Evolutionary conservation across 139 green algal species (phyloP).

Genomic region (Tetradesmus lagerheimii): DNA sequence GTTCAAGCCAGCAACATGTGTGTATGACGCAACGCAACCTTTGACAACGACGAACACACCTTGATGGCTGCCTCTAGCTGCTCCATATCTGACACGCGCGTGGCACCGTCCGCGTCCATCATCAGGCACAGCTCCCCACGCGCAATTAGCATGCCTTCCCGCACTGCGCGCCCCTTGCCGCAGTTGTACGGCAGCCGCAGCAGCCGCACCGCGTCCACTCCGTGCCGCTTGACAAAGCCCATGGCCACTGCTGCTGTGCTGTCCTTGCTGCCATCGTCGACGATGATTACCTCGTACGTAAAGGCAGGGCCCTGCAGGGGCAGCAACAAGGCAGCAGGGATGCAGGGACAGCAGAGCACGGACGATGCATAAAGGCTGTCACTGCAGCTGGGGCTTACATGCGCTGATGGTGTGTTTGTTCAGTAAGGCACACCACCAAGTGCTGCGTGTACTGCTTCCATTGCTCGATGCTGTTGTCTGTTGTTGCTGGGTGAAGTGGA

Average conservation of each 20-base stretch:
- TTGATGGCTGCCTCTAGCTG: constrained; percentile 78
- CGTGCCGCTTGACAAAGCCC: constrained; percentile 74
- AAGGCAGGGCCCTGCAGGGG: constrained; percentile 76
- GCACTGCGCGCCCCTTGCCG: constrained; percentile 88
- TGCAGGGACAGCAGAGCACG: neutral
- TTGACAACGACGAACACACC: neutral
- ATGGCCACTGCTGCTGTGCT: constrained; percentile 74
- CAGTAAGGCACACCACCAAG: neutral
- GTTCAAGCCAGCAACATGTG: too few relatives aligned
- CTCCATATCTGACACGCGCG: constrained; percentile 87
- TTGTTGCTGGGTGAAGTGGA: neutral
- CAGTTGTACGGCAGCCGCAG: constrained; percentile 83
- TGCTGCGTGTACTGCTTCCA: neutral
- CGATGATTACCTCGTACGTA: constrained; percentile 95
- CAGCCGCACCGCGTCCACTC: constrained; percentile 87
- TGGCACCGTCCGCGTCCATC: constrained; percentile 91
- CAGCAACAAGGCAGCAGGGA: neutral
- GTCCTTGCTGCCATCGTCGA: constrained; percentile 97
- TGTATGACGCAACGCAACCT: too few relatives aligned
- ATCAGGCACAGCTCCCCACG: constrained; percentile 88
- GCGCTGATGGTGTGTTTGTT: neutral
- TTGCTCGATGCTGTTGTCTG: neutral
- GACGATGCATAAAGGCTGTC: neutral
- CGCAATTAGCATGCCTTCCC: constrained; percentile 78
- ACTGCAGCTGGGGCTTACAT: neutral